Evolutionary conservation across 1,284 basidiomycete genomes (phyloP).

Genomic region (Pyrrhoderma noxium): DNA sequence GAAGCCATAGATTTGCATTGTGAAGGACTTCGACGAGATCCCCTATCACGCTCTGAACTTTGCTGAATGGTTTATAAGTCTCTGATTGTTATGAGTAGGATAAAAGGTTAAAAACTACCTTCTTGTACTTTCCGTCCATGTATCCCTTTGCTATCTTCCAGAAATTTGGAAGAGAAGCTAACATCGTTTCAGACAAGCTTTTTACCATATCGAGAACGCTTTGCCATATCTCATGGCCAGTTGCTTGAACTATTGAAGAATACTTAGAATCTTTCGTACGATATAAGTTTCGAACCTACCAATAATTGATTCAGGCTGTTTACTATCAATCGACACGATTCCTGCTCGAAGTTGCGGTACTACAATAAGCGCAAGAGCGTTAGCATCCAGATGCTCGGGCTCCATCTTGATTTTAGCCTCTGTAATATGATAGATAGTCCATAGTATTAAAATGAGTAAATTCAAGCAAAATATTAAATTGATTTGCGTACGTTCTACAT

Average conservation of each 20-base stretch:
- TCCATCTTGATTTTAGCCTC: conserved; percentile 34
- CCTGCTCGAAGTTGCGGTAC: conserved; percentile 51
- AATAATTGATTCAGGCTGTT: conserved; percentile 54
- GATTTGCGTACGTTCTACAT: conserved; percentile 48
- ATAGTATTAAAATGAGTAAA: no score
- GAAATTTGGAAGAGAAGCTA: conserved; percentile 79
- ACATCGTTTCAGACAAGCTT: conserved; percentile 59
- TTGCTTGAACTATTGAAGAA: conserved; percentile 42
- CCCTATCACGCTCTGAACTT: conserved; percentile 21
- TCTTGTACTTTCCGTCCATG: conserved; percentile 86
- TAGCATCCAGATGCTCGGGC: conserved; percentile 30
- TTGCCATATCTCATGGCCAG: conserved; percentile 75
- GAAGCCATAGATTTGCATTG: conserved; percentile 88
- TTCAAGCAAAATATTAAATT: no score
- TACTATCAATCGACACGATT: conserved; percentile 52
- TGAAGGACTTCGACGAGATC: conserved; percentile 59
- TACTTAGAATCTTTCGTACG: conserved; percentile 1
- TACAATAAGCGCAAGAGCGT: conserved; percentile 36
- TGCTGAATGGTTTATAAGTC: background rate
- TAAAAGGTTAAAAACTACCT: conserved; percentile 39
- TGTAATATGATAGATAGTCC: conserved; percentile 9
- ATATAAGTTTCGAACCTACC: conserved; percentile 38
- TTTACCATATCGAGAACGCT: conserved; percentile 69
- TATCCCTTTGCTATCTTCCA: conserved; percentile 91
- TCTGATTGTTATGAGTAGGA: conserved; percentile 23